These are phyloP conservation scores for Blastobotrys mokoenaii DNA, from an alignment of 805 yeast genomes.

Conservation along the genomic window DNA sequence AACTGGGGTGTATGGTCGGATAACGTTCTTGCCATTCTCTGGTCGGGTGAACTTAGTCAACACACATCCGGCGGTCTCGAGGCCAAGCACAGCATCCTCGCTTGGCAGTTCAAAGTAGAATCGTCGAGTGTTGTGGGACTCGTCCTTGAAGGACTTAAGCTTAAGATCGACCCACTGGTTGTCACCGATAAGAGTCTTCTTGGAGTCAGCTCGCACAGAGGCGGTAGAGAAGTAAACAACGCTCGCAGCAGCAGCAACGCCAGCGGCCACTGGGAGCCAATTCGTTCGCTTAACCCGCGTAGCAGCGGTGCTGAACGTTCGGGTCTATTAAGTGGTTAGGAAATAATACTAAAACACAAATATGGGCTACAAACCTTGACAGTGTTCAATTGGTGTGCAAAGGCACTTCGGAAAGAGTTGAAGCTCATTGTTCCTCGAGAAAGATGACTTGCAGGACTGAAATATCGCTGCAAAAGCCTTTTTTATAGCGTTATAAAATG, in stretches of 20 bases:
- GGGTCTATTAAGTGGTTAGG: background rate
- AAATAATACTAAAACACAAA: too few relatives aligned
- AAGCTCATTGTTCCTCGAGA: too few relatives aligned
- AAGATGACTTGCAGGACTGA: too few relatives aligned
- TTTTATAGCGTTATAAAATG: too few relatives aligned
- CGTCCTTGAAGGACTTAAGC: conserved; percentile 16
- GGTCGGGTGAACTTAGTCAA: conserved; percentile 68
- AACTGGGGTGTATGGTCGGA: conserved; percentile 80
- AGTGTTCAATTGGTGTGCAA: too few relatives aligned
- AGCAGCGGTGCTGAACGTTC: too few relatives aligned
- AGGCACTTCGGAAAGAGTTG: too few relatives aligned
- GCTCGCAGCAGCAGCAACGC: conserved; percentile 39
- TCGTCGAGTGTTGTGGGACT: conserved; percentile 41
- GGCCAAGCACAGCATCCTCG: conserved; percentile 63
- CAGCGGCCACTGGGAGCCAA: conserved; percentile 34
- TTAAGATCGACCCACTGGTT: conserved; percentile 25
- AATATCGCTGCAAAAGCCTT: too few relatives aligned
- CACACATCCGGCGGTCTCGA: conserved; percentile 69
- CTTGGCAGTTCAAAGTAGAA: conserved; percentile 63
- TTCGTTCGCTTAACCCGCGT: background rate
- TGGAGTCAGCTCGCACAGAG: conserved; percentile 19
- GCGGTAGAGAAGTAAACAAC: conserved; percentile 28
- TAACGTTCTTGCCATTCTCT: conserved; percentile 74
- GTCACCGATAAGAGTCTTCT: conserved; percentile 20
- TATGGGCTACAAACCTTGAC: too few relatives aligned